Conservation (phyloP, 495 filamentous ascomycete genomes). For the Symbiotaphrina buchneri region DNA sequence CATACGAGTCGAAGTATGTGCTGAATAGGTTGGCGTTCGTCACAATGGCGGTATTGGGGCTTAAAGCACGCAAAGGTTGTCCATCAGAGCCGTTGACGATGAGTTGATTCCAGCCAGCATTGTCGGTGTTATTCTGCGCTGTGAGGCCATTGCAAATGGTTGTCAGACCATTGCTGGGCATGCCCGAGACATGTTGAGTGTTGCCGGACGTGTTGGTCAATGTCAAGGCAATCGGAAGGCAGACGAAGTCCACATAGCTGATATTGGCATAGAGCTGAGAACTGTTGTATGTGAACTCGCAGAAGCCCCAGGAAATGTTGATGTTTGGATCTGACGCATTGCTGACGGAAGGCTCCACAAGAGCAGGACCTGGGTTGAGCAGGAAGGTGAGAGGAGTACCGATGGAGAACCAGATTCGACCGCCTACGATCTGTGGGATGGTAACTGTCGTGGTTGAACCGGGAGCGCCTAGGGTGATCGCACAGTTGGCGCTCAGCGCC, state of each 20-base stretch:
- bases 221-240: slow-evolving; percentile 37
- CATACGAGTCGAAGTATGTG: slow-evolving; percentile 39
- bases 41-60: slow-evolving; percentile 38
- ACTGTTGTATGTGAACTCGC: slow-evolving; percentile 51
- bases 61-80: slow-evolving; percentile 32
- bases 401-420: slow-evolving; percentile 43
- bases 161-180: slow-evolving; percentile 31
- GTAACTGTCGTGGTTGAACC: slow-evolving; percentile 34
- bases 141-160: slow-evolving; percentile 26
- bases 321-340: slow-evolving; percentile 45
- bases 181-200: slow-evolving; percentile 31
- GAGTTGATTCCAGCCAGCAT: slow-evolving; percentile 39
- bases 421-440: slow-evolving; percentile 46
- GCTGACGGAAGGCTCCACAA: slow-evolving; percentile 48
- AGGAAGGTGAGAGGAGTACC: slow-evolving; percentile 40
- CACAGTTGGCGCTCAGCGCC: slow-evolving; percentile 27
- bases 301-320: slow-evolving; percentile 39
- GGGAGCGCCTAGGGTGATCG: slow-evolving; percentile 35
- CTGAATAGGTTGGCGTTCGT: slow-evolving; percentile 31
- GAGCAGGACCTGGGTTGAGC: slow-evolving; percentile 42
- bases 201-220: slow-evolving; percentile 27
- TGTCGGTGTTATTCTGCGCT: slow-evolving; percentile 27
- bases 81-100: slow-evolving; percentile 26
- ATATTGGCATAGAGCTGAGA: slow-evolving; percentile 53
- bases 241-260: slow-evolving; percentile 52